Evolutionary conservation across 169 alveolate genomes (phyloP).

Genomic region (Cryptosporidium baileyi): DNA sequence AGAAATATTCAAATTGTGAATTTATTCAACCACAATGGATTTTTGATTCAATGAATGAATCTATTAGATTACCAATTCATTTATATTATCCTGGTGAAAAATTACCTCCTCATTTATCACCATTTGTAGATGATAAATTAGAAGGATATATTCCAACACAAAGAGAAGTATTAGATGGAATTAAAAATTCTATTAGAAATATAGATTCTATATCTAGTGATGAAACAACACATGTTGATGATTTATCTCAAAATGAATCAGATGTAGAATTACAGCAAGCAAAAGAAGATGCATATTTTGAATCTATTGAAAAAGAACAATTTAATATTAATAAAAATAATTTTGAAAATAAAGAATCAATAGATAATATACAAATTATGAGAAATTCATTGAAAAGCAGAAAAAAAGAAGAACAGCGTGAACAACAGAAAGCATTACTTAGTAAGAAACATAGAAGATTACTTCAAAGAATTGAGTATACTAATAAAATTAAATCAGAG

Average conservation of each 20-base stretch:
- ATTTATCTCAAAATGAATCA: background rate
- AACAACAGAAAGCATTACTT: constrained; percentile 13
- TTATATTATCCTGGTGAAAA: constrained; percentile 89
- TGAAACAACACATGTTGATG: background rate
- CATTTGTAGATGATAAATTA: constrained; percentile 80
- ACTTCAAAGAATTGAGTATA: constrained; percentile 48
- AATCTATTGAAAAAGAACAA: constrained; percentile 19
- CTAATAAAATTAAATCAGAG: constrained; percentile 1
- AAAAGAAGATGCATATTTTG: constrained; percentile 39
- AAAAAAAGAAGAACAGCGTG: constrained; percentile 39
- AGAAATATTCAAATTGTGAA: constrained; percentile 77
- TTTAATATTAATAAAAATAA: background rate
- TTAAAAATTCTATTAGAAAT: background rate
- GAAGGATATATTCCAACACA: constrained; percentile 61
- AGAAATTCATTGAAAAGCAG: constrained; percentile 4
- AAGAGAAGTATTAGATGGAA: constrained; percentile 39
- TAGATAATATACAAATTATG: background rate
- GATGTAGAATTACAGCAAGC: constrained; percentile 52
- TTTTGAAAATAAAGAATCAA: background rate
- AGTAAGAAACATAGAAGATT: constrained; percentile 50
- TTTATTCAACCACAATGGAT: constrained; percentile 96
- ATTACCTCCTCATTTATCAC: constrained; percentile 95
- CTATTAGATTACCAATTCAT: constrained; percentile 84
- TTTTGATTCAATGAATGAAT: constrained; percentile 89
- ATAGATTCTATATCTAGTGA: background rate